Conservation (phyloP, 2,329 filamentous ascomycete genomes). For the Exserohilum rostratum region DNA sequence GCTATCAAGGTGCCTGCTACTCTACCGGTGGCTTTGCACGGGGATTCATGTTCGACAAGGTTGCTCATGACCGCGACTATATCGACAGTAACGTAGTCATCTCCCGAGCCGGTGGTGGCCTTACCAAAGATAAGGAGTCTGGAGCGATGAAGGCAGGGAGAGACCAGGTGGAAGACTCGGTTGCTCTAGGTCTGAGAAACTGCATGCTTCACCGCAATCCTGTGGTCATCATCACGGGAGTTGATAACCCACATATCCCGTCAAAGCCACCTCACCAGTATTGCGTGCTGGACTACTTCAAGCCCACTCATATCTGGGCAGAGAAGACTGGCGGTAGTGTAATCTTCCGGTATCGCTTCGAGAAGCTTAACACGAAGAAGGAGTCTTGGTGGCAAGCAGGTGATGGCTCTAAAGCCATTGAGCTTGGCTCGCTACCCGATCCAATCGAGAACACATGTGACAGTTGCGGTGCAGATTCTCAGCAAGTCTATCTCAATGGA, state of each 20-base stretch:
- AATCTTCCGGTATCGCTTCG: conserved; percentile 67
- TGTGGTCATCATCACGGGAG: conserved; percentile 60
- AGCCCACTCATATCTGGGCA: conserved; percentile 70
- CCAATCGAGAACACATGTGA: conserved; percentile 47
- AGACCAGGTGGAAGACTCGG: conserved; percentile 53
- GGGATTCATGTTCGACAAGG: conserved; percentile 65
- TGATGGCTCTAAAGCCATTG: conserved; percentile 32
- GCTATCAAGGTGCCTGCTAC: conserved; percentile 67
- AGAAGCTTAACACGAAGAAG: conserved; percentile 62
- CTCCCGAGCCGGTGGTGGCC: conserved; percentile 64
- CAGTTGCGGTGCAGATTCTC: conserved; percentile 39
- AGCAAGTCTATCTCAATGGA: conserved; percentile 52
- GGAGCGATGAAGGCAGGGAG: conserved; percentile 55
- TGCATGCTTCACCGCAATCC: conserved; percentile 57
- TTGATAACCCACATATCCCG: conserved; percentile 56
- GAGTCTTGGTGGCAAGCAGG: conserved; percentile 66
- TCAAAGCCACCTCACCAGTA: conserved; percentile 63
- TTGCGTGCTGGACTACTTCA: conserved; percentile 72
- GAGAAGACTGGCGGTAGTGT: conserved; percentile 58
- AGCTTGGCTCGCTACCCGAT: conserved; percentile 36
- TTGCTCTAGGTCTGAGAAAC: conserved; percentile 53
- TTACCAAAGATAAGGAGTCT: conserved; percentile 52
- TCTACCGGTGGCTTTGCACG: conserved; percentile 56
- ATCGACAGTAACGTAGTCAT: conserved; percentile 68
- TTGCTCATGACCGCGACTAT: conserved; percentile 61